Base-by-base conservation (phyloP, 2,329 filamentous ascomycete species). In the Fusarium protoensiforme region DNA sequence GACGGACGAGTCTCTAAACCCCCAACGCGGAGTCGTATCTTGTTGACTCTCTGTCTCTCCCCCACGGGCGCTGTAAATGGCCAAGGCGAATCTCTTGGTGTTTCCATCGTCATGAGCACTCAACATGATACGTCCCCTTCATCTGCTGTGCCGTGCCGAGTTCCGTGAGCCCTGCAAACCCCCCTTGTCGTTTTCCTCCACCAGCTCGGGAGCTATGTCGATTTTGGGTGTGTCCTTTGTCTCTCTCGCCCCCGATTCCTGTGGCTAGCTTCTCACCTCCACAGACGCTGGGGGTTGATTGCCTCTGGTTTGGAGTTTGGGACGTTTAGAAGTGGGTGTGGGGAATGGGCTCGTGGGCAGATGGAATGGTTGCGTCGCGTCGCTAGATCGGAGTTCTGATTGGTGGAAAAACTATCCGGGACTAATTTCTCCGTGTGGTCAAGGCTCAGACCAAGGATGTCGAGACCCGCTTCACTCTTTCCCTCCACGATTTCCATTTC, bases 81-180 rank as follows among this genome's bases (percentile, higher is more conserved):
- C 16, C 36, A 38, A 22, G 22, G 33, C 43, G 46, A 60, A 33
- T 70, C 33, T 22, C 13, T 38, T 61, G 43, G 41, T 61, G 59
- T 61, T 61, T 61, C 22, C 41, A 24, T 31, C n/a, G n/a, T 24
- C 18, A 29, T 20, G 18, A 27, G 22, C 22, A 22, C 16, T 62
- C 24, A 53, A 62, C 16, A 29, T 53, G 24, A 39, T 38, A 48
- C 14, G 33, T 39, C 51, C 56, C 38, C 35, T 54, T 57, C 41
- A 69, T 60, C 33, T 63, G 66, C 67, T 60, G 68, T 62, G 71
- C 71, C 56, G 71, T 73, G 71, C 71, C 71, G 71, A 73, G 71
- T 73, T 73, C 71, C 71, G 71, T 71, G 18, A 62, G 63, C 67
- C 70, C 71, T 64, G 71, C 46, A 38, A 10, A 33, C 27, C 9